Evolutionary conservation across 2,329 filamentous ascomycete genomes (phyloP), one percentile per base, ranked within the genome.

Genomic region (Raffaelea albimanens): DNA sequence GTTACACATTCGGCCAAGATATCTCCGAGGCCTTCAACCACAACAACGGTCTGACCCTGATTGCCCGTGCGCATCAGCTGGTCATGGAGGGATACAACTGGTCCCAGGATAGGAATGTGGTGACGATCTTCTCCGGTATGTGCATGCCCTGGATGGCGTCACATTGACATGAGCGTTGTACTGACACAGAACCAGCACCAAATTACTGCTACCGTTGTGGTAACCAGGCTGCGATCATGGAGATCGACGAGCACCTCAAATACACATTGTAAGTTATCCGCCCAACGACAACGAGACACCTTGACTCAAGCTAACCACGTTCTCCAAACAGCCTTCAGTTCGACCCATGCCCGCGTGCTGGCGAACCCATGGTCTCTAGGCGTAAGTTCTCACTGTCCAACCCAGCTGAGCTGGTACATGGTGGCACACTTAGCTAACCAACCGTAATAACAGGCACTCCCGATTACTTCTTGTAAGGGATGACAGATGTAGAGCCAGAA

Each of bases 21-120:
- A 97, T 97, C 60, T 95, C 88, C 33, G 91, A 98, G 71, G 91
- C 91, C 1, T 98, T 98, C 73, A 97, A 97, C 69, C 91, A 97
- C 66, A 97, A 97, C 76, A 98, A 98, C 62, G 91, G 90, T 49
- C 72, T 98, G 68, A 97, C 91, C 47, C 75, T 97, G 53, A 94
- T 98, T 62, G 93, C 93, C 51, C 80, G 93, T 67, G 93, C 93
- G 48, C 93, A 98, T 75, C 93, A 98, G 72, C 73, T 98, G 65
- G 93, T 98, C 52, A 98, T 97, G 91, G 93, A 98, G 67, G 93
- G 93, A 43, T 98, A 97, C 70, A 98, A 97, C 67, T 98, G 93
- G 93, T 96, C 90, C 56, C 93, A 97, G 67, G 93, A 97, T 64
- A 76, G 91, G 56, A 97, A 98, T 58, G 93, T 98, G 45, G 93